Conservation (phyloP, 2,329 filamentous ascomycete species). For the Spiromastix sp. region DNA sequence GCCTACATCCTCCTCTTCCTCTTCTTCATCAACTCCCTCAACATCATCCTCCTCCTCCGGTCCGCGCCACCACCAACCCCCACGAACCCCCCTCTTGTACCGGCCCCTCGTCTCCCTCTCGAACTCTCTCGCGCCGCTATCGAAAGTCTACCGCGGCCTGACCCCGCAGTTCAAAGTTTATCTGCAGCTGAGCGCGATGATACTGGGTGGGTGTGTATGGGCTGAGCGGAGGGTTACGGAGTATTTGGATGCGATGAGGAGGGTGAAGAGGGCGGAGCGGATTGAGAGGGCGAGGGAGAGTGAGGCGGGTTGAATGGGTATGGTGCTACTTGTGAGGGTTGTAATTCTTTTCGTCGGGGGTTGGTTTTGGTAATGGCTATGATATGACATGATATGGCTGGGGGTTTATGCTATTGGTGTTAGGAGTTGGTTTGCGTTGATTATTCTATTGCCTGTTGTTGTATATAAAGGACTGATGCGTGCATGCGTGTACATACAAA, state of each 20-base stretch:
- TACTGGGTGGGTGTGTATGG: conserved; percentile 38
- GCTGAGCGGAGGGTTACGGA: conserved; percentile 37
- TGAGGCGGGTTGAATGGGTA: conserved; percentile 19
- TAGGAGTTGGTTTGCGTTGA: not conserved
- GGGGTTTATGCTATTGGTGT: not conserved
- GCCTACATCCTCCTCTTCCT: conserved; percentile 19
- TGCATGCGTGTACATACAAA: too few relatives aligned
- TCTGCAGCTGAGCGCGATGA: conserved; percentile 38
- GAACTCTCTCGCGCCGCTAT: conserved; percentile 32
- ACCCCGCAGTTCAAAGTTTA: conserved; percentile 42
- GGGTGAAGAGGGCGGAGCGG: conserved; percentile 31
- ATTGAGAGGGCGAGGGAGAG: conserved; percentile 18
- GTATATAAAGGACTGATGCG: too few relatives aligned
- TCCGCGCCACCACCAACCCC: conserved; percentile 21
- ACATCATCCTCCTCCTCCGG: conserved; percentile 14
- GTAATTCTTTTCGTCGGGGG: not conserved
- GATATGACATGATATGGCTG: too few relatives aligned
- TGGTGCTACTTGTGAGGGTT: conserved; percentile 5
- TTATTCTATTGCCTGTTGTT: too few relatives aligned
- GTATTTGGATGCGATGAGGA: conserved; percentile 34
- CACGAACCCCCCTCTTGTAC: conserved; percentile 24
- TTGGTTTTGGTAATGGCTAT: not conserved
- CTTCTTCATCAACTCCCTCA: conserved; percentile 10
- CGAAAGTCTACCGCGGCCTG: conserved; percentile 36
- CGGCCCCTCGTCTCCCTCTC: conserved; percentile 39